phyloP scores from a whole-genome alignment of 139 green algal genomes.

The Tetradesmus lagerheimii region DNA sequence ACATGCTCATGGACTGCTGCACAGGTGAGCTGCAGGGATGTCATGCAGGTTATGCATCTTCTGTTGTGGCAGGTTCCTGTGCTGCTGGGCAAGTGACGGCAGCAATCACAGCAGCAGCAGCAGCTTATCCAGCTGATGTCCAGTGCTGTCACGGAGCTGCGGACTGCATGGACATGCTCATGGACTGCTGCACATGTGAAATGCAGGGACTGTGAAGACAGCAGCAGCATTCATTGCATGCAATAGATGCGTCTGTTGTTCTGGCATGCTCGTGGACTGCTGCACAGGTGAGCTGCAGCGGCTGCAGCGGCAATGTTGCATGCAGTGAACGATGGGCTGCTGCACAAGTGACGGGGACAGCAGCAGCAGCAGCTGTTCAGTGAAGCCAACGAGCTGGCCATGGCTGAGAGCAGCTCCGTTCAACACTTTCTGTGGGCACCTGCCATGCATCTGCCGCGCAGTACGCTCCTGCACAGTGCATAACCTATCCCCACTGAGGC shows the following conservation, averaged over 20 bases:
- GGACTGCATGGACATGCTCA: slow-evolving; percentile 64
- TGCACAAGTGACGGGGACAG: background rate
- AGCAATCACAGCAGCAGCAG: background rate
- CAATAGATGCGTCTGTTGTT: too few relatives aligned
- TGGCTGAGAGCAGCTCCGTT: too few relatives aligned
- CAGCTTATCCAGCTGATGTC: too few relatives aligned
- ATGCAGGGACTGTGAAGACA: background rate
- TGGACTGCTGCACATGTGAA: slow-evolving; percentile 66
- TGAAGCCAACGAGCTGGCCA: too few relatives aligned
- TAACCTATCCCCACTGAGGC: too few relatives aligned
- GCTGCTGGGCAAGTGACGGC: background rate
- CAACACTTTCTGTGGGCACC: background rate
- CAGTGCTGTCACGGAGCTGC: too few relatives aligned
- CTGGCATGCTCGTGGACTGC: background rate
- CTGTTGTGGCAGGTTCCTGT: background rate
- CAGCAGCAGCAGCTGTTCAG: background rate
- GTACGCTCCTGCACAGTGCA: too few relatives aligned
- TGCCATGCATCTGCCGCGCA: too few relatives aligned
- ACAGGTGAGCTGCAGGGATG: slow-evolving; percentile 37
- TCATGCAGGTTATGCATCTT: too few relatives aligned
- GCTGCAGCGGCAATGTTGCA: too few relatives aligned
- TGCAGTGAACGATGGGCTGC: too few relatives aligned
- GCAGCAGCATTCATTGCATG: background rate
- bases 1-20: slow-evolving; percentile 69
- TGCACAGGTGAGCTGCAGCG: too few relatives aligned